phyloP scores from a whole-genome alignment of 345 rosid species.

The Populus ilicifolia region DNA sequence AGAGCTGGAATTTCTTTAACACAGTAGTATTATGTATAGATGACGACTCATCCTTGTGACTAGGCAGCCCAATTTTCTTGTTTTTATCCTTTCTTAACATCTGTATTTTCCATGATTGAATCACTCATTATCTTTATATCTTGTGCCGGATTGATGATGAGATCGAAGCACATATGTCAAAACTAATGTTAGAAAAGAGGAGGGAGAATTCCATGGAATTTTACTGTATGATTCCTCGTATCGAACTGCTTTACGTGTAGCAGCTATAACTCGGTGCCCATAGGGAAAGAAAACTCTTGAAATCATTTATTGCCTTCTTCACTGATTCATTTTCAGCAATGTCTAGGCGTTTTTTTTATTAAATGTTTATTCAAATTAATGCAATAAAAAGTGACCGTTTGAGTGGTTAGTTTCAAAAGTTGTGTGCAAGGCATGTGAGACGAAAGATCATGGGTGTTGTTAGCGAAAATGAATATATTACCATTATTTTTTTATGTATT shows the following conservation, averaged over 20 bases:
- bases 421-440: too few species aligned
- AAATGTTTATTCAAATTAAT: too few species aligned
- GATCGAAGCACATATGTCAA: background rate
- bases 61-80: background rate
- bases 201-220: background rate
- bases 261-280: background rate
- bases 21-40: background rate
- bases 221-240: background rate
- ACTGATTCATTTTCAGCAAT: background rate
- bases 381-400: too few species aligned
- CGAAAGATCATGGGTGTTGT: too few species aligned
- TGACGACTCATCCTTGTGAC: conserved; percentile 2
- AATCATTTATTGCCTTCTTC: background rate
- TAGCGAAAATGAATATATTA: too few species aligned
- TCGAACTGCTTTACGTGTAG: background rate
- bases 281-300: background rate
- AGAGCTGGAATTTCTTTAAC: background rate
- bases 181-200: conserved; percentile 3
- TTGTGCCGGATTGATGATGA: background rate
- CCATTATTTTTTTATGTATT: too few species aligned
- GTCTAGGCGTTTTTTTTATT: too few species aligned
- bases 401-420: too few species aligned
- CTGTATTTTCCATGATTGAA: background rate
- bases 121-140: background rate
- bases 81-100: background rate